A percentile compares a stretch with the other conserved stretches of the same genome.
phyloP scores from a whole-genome alignment of 192 early-diverging fungal genomes.

The Glomus cerebriforme region DNA sequence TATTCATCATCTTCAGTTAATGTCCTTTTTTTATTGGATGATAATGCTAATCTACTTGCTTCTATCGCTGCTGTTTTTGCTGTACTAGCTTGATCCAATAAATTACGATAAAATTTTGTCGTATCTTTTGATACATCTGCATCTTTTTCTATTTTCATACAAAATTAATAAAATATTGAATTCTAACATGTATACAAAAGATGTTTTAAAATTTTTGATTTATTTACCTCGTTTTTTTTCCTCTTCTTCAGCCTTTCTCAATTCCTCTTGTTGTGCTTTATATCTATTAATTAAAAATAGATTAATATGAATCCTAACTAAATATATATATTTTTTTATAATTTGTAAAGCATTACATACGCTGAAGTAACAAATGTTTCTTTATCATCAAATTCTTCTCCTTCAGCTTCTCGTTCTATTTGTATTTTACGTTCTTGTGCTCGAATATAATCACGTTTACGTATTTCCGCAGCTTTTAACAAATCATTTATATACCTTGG shows the following conservation, averaged over 20 bases:
- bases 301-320: not conserved
- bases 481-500: slow-evolving; percentile 66
- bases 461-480: slow-evolving; percentile 57
- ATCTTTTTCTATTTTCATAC: slow-evolving; percentile 27
- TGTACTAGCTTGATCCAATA: slow-evolving; percentile 53
- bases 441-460: slow-evolving; percentile 68
- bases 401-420: slow-evolving; percentile 66
- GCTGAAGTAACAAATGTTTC: slow-evolving; percentile 76
- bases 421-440: slow-evolving; percentile 67
- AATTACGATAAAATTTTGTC: slow-evolving; percentile 58
- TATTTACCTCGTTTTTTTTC: slow-evolving; percentile 52
- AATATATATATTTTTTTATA: too few relatives aligned
- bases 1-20: slow-evolving; percentile 8
- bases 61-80: slow-evolving; percentile 41
- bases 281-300: slow-evolving; percentile 30
- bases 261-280: slow-evolving; percentile 60
- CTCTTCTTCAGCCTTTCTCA: slow-evolving; percentile 58
- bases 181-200: not conserved
- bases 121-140: slow-evolving; percentile 36
- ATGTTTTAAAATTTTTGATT: not conserved
- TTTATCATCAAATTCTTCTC: slow-evolving; percentile 66
- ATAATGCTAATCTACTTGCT: slow-evolving; percentile 30
- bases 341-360: slow-evolving; percentile 46
- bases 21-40: not conserved
- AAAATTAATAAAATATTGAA: not conserved